Base-by-base conservation (phyloP, 139 green algal genomes). In the Micractinium sp. region DNA sequence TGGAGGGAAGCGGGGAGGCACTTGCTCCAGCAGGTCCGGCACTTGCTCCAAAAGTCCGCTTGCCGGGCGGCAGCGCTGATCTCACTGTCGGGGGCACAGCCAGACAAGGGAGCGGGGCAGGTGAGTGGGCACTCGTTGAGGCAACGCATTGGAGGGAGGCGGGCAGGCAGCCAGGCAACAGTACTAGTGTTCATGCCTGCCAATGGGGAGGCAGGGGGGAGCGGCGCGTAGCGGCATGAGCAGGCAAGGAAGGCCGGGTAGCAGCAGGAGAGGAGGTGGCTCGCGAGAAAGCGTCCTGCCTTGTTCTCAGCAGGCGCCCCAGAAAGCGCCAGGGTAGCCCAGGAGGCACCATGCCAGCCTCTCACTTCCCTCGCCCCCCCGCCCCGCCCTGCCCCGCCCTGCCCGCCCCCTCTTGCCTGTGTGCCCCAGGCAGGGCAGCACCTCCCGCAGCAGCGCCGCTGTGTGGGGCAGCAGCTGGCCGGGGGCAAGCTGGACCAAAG, bases 381-480 rank as follows among this genome's bases (percentile, higher is more conserved):
- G 23, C 63, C 20, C 22, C 63, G 22, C 25, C 38, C n/a, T 20
- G 74, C 74, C 33, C n/a, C n/a, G n/a, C 74, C 74, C 18, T 5
- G 19, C 19, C 20, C 73, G 4, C 18, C 15, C 12, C 7, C 31
- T 22, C 78, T 67, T 39, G 47, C 78, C 78, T 67, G 41, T 47
- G n/a, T 88, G 85, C 2, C 92, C 94, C 82, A 98, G 96, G 91
- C 96, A 97, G 35, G 94, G 94, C 87, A 99, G 95, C 63, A 99
- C 93, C 20, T 95, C 94, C 1, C 88, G 91, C 74, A 99, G 93
- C 18, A 99, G 93, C 63, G 92, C 82, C 23, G 94, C 93, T 77
- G 97, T 97, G 69, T 96, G 94, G 1, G 88, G 92, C 86, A 96
- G 87, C 83, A 99, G 90, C 90, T 95, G 88, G 4, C 5, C 16